Base-by-base conservation (phyloP, 2,329 filamentous ascomycete genomes). In the Fusarium vanettenii region DNA sequence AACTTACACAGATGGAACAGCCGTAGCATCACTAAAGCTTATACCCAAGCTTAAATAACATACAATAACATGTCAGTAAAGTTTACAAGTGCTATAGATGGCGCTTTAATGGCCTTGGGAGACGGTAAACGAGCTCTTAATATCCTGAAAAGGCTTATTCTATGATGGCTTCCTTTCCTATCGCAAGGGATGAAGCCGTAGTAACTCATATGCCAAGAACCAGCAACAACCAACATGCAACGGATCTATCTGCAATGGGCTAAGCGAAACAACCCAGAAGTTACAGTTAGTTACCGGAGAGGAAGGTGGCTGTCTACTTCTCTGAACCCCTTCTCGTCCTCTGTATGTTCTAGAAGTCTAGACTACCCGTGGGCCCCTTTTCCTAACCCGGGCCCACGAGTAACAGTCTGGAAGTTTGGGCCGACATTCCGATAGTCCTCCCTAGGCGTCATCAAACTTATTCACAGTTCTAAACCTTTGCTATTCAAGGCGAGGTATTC, bases 401-500 rank as follows among this genome's bases (percentile, higher is more conserved):
- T n/a, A n/a, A n/a, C 25, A 2, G 29, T n/a, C 16, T 52, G 48
- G 48, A 52, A n/a, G 48, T 29, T 29, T 52, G 48, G 48, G 48
- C 48, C 48, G 48, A 29, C 10, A 29, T 29, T 29, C 48, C 48
- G 48, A 52, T n/a, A 13, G 16, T 7, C 48, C 25, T 52, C 48
- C 16, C 25, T 52, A 6, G 2, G 10, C 25, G 6, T 52, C 25
- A 52, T 25, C 18, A 8, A 52, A 29, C 10, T 10, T n/a, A n/a
- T 52, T 29, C 48, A n/a, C 25, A 11, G 29, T 29, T 29, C 13
- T 13, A n/a, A 5, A n/a, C 5, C 7, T n/a, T 7, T 11, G 0
- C 5, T n/a, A 27, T 13, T 7, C 9, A 6, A 50, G 0, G 5
- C 9, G 3, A n/a, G 9, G 25, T n/a, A 3, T 13, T 8, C 6